phyloP scores from a whole-genome alignment of 2,329 filamentous ascomycete species.

The Curvularia sp. region DNA sequence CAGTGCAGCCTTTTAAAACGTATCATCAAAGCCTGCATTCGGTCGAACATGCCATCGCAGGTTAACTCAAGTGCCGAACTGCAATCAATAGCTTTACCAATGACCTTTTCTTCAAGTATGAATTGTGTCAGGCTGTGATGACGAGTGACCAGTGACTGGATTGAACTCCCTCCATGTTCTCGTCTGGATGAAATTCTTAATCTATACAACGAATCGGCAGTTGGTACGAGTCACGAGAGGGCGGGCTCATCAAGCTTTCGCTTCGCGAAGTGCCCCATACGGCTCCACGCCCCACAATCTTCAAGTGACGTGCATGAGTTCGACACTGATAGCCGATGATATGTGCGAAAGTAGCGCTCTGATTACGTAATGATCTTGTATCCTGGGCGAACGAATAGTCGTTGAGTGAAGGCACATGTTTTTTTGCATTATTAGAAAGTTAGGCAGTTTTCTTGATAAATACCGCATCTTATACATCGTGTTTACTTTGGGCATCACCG shows the following conservation, averaged over 20 bases:
- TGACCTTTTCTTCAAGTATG: neutral
- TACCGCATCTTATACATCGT: no score
- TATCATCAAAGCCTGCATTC: neutral
- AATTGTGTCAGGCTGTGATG: neutral
- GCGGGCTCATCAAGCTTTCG: slow-evolving; percentile 6
- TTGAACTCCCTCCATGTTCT: neutral
- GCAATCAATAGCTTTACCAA: slow-evolving; percentile 3
- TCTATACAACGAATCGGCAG: slow-evolving; percentile 26
- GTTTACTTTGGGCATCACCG: no score
- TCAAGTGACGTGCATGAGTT: neutral
- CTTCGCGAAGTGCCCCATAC: neutral
- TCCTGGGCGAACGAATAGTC: no score
- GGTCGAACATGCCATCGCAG: no score
- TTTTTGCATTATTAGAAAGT: no score
- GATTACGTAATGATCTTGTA: no score
- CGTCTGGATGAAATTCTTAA: slow-evolving; percentile 25
- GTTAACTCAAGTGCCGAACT: neutral
- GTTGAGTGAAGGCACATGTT: no score
- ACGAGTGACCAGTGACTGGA: neutral
- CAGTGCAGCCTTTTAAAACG: slow-evolving; percentile 3
- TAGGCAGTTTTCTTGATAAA: no score
- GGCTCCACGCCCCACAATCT: neutral
- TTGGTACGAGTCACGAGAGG: slow-evolving; percentile 31
- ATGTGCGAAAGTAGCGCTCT: no score
- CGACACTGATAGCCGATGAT: no score